Conservation (phyloP, 495 filamentous ascomycete genomes). For the Pyrenopolyporus hunteri region DNA sequence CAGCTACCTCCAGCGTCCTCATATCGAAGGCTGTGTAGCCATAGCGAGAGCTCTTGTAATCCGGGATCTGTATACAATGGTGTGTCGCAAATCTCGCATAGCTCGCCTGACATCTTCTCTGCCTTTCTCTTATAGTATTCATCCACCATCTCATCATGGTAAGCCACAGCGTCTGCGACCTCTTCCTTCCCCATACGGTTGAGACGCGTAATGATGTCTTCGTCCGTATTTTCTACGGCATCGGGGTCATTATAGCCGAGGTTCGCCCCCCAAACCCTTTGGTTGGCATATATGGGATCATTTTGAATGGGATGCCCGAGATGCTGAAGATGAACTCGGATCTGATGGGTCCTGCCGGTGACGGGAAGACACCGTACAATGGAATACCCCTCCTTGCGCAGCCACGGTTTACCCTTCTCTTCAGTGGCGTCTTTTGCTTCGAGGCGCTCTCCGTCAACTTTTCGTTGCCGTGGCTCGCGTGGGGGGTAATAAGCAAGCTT, state of each 20-base stretch:
- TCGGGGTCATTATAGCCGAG: constrained; percentile 75
- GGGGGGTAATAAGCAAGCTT: constrained; percentile 85
- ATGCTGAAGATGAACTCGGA: constrained; percentile 93
- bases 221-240: constrained; percentile 71
- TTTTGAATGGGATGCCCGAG: constrained; percentile 94
- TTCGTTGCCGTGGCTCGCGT: constrained; percentile 26
- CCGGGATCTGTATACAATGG: constrained; percentile 93
- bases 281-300: constrained; percentile 96
- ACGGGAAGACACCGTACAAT: constrained; percentile 93
- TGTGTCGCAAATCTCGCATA: constrained; percentile 81
- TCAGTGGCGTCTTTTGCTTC: constrained; percentile 26
- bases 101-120: constrained; percentile 87
- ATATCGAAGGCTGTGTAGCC: constrained; percentile 89
- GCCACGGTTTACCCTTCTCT: constrained; percentile 38
- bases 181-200: constrained; percentile 93
- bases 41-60: constrained; percentile 86
- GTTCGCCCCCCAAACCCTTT: constrained; percentile 82
- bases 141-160: constrained; percentile 90
- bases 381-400: constrained; percentile 74
- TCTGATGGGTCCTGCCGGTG: constrained; percentile 93
- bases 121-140: constrained; percentile 83
- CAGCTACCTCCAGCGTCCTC: constrained; percentile 79
- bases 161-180: constrained; percentile 85
- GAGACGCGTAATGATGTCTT: constrained; percentile 84
- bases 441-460: constrained; percentile 13